Evolutionary conservation across 495 filamentous ascomycete genomes (phyloP).

Genomic region (Penicillium argentinense): DNA sequence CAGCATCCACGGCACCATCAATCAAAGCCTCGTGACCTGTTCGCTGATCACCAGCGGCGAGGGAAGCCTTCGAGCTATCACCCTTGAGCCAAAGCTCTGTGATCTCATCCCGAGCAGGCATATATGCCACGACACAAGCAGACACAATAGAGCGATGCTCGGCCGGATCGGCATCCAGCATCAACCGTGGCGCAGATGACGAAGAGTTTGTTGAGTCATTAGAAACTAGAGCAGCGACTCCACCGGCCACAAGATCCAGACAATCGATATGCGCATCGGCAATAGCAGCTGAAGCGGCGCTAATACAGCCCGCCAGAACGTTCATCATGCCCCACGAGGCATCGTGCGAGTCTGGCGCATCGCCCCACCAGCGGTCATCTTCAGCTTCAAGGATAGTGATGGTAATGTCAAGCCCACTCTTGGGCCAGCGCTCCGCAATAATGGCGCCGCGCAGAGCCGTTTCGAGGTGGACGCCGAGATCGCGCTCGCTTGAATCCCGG

Average conservation of each 20-base stretch:
- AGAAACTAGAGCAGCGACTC: constrained; percentile 77
- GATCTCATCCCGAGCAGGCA: constrained; percentile 84
- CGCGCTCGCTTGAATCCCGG: constrained; percentile 80
- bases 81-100: constrained; percentile 95
- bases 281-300: constrained; percentile 91
- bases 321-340: constrained; percentile 80
- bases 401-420: constrained; percentile 90
- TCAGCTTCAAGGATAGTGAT: constrained; percentile 93
- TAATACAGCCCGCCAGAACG: constrained; percentile 88
- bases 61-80: constrained; percentile 46
- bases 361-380: constrained; percentile 64
- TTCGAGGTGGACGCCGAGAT: constrained; percentile 88
- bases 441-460: constrained; percentile 85
- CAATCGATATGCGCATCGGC: constrained; percentile 95
- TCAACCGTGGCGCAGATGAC: constrained; percentile 46
- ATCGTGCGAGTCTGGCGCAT: constrained; percentile 46
- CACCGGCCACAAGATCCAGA: constrained; percentile 85
- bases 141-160: constrained; percentile 71
- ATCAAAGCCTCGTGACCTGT: constrained; percentile 53
- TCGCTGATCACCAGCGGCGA: constrained; percentile 28
- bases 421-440: constrained; percentile 92
- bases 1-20: constrained; percentile 65
- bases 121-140: constrained; percentile 86
- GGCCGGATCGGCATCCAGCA: constrained; percentile 81
- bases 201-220: constrained; percentile 35